phyloP scores from a whole-genome alignment of 2,329 filamentous ascomycete genomes.

The Aspergillus nomiae region DNA sequence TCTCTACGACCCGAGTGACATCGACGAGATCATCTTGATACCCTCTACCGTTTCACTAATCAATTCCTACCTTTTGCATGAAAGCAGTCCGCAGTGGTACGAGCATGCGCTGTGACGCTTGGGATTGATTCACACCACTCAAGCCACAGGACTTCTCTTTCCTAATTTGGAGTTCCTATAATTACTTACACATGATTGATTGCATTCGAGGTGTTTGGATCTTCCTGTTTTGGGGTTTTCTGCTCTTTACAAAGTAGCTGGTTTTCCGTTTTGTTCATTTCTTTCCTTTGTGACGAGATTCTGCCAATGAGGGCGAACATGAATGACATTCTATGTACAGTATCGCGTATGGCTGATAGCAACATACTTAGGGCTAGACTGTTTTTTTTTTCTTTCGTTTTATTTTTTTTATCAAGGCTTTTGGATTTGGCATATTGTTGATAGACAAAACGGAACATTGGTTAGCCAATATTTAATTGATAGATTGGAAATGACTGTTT shows the following conservation, averaged over 20 bases:
- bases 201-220: conserved; percentile 11
- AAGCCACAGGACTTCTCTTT: neutral
- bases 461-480: neutral
- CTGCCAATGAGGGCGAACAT: conserved; percentile 1
- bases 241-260: neutral
- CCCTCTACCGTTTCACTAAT: conserved; percentile 28
- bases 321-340: conserved; percentile 20
- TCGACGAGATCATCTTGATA: conserved; percentile 28
- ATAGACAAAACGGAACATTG: neutral
- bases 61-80: conserved; percentile 10
- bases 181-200: neutral
- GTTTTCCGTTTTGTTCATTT: conserved; percentile 8
- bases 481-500: neutral
- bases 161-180: neutral
- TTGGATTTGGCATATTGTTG: neutral
- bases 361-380: conserved; percentile 23
- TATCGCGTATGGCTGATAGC: conserved; percentile 25
- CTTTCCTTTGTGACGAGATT: conserved; percentile 3
- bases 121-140: neutral
- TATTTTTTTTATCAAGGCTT: neutral
- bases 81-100: neutral
- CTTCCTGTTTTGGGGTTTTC: conserved; percentile 13
- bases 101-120: neutral
- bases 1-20: conserved; percentile 22
- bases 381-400: conserved; percentile 3